These are phyloP conservation scores for Erigeron canadensis DNA, from an alignment of 129 eudicot species.

Conservation along the genomic window DNA sequence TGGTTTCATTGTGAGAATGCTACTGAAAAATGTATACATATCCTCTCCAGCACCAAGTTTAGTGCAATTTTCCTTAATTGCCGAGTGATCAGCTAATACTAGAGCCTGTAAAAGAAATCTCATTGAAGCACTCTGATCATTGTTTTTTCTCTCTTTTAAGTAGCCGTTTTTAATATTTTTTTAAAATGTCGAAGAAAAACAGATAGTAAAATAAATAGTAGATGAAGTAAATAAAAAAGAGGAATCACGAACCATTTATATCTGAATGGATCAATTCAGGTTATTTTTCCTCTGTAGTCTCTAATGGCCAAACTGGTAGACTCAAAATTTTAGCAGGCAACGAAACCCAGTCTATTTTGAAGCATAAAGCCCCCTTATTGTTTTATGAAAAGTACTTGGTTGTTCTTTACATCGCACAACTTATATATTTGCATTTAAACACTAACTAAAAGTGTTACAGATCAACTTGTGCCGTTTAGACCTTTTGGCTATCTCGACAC, in stretches of 20 bases:
- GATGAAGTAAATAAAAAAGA: neutral
- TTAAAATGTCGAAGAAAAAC: neutral
- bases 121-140: neutral
- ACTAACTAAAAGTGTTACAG: neutral
- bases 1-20: slow-evolving; percentile 94
- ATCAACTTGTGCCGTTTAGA: neutral
- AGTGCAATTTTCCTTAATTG: slow-evolving; percentile 70
- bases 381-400: neutral
- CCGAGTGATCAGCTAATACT: slow-evolving; percentile 78
- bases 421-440: neutral
- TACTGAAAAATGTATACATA: slow-evolving; percentile 80
- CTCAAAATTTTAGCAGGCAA: neutral
- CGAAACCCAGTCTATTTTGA: neutral
- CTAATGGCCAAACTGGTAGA: neutral
- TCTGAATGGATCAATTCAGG: neutral
- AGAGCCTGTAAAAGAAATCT: slow-evolving; percentile 52
- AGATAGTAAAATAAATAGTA: neutral
- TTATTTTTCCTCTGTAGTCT: neutral
- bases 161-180: neutral
- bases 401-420: neutral
- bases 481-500: neutral
- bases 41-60: slow-evolving; percentile 96
- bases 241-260: neutral
- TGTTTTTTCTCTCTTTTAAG: neutral
- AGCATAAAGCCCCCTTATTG: neutral